Evolutionary conservation across 768 basidiomycete genomes (phyloP), one percentile per base, ranked within the genome.

Genomic region (Postia placenta): DNA sequence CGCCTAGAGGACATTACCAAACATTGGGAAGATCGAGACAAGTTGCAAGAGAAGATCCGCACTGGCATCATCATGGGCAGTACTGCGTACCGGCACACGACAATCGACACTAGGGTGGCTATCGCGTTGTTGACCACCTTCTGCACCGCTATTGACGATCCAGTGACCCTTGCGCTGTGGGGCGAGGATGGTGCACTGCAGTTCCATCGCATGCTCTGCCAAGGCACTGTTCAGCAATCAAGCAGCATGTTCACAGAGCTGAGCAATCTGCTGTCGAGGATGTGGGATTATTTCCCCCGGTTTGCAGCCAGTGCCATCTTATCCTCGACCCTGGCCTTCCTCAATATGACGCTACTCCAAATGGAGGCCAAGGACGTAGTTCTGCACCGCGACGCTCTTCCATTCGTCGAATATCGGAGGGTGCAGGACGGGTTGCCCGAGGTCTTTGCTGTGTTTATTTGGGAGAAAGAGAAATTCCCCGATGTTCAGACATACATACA

Each of bases 401-500:
- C 44, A 5, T 68, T 63, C 40, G 58, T 67, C 0, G 51, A 51
- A 14, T 68, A 57, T 36, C 56, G 59, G 2, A 49, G 54, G 15
- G 5, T 60, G 48, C 41, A 47, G 45, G 67, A 68, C 20, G 71
- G 71, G 0, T 53, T 63, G 11, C 54, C 62, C 0, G 68, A 70
- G 43, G 60, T 67, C 0, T 75, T 65, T 35, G 55, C 56, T 1
- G 56, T 68, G 42, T 65, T 69, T 57, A 59, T 65, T 2, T 75
- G 72, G 56, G 50, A 51, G 46, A 67, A 68, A 12, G 30, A 41
- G 3, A 74, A 71, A 50, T 14, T 38, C 47, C 14, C 41, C 41
- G 2, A 58, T 11, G 27, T 70, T 11, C 48, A 55, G 15, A 48
- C 60, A 3, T 73, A 71, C 37, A 58, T 68, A 12, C 71, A 72